Percentiles rank a stretch among this genome's conserved stretches.
These are phyloP conservation scores for Phyllosticta capitalensis DNA, from an alignment of 2,329 filamentous ascomycete species.

Conservation along the genomic window DNA sequence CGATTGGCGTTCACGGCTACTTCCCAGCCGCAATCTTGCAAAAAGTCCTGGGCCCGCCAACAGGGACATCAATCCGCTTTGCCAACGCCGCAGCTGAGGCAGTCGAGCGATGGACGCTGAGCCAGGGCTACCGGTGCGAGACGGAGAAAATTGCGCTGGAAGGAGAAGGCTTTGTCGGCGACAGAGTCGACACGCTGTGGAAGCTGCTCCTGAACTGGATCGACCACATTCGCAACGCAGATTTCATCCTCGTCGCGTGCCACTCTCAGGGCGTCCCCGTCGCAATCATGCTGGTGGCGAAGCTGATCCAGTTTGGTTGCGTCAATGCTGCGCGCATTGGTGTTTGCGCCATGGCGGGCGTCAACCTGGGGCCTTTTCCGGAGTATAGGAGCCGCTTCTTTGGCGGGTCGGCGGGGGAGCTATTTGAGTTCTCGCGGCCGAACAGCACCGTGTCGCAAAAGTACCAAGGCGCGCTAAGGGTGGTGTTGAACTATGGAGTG, in stretches of 20 bases:
- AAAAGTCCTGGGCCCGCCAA: constrained; percentile 88
- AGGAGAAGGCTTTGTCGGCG: constrained; percentile 83
- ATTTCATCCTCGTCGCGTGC: constrained; percentile 84
- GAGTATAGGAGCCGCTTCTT: constrained; percentile 87
- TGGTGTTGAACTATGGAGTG: constrained; percentile 67
- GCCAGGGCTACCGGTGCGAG: constrained; percentile 63
- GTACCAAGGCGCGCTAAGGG: constrained; percentile 66
- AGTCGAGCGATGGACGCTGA: constrained; percentile 72
- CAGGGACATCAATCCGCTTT: constrained; percentile 89
- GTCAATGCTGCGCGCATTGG: constrained; percentile 69
- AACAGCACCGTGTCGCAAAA: constrained; percentile 73
- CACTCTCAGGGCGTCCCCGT: constrained; percentile 96
- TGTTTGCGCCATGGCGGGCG: constrained; percentile 81
- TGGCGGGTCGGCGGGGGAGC: constrained; percentile 72
- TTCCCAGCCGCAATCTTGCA: constrained; percentile 82
- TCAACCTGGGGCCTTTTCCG: constrained; percentile 84
- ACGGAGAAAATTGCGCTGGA: constrained; percentile 93
- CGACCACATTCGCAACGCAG: constrained; percentile 75
- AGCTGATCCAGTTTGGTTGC: constrained; percentile 83
- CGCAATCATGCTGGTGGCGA: constrained; percentile 82
- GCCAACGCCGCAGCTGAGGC: constrained; percentile 77
- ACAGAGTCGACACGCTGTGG: constrained; percentile 88
- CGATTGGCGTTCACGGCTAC: constrained; percentile 89
- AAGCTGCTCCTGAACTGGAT: constrained; percentile 92
- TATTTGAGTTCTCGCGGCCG: constrained; percentile 86